phyloP scores from a whole-genome alignment of 2,329 filamentous ascomycete genomes.

The Aspergillus sp. region DNA sequence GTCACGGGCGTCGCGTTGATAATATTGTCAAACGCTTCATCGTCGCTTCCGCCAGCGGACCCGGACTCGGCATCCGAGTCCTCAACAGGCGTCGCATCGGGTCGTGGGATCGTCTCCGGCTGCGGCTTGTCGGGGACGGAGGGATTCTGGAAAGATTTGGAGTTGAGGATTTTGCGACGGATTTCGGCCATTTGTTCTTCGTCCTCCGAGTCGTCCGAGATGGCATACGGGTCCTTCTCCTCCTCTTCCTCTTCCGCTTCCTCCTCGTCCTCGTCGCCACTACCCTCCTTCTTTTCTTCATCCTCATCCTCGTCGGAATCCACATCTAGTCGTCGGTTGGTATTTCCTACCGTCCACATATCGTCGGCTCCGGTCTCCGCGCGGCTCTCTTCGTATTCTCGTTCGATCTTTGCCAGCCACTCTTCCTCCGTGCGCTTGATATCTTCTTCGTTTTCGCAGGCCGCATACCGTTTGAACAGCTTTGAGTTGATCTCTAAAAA shows the following conservation, averaged over 20 bases:
- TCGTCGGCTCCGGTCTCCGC: constrained; percentile 60
- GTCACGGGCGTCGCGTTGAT: constrained; percentile 88
- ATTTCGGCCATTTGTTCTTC: constrained; percentile 93
- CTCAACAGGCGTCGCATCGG: constrained; percentile 47
- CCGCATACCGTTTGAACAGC: constrained; percentile 79
- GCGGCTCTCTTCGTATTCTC: constrained; percentile 80
- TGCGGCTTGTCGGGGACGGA: constrained; percentile 49
- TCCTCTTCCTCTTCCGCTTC: constrained; percentile 46
- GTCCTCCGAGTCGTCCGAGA: constrained; percentile 77
- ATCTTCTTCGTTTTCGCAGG: constrained; percentile 74
- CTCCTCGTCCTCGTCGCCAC: constrained; percentile 35
- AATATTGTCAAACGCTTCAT: constrained; percentile 85
- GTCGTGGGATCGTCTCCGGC: constrained; percentile 62
- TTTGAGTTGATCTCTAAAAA: constrained; percentile 89
- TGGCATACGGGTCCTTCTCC: constrained; percentile 66
- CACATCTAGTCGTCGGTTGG: constrained; percentile 62
- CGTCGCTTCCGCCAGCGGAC: constrained; percentile 58
- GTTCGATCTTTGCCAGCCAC: constrained; percentile 87
- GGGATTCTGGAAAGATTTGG: constrained; percentile 76
- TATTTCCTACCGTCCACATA: constrained; percentile 88
- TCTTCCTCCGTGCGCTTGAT: constrained; percentile 81
- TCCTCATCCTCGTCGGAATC: constrained; percentile 50
- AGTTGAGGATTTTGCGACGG: constrained; percentile 81
- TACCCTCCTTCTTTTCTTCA: constrained; percentile 45
- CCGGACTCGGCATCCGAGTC: constrained; percentile 70